Conservation (phyloP, 1,139 yeast genomes). For the Debaryomycetaceae sp. region DNA sequence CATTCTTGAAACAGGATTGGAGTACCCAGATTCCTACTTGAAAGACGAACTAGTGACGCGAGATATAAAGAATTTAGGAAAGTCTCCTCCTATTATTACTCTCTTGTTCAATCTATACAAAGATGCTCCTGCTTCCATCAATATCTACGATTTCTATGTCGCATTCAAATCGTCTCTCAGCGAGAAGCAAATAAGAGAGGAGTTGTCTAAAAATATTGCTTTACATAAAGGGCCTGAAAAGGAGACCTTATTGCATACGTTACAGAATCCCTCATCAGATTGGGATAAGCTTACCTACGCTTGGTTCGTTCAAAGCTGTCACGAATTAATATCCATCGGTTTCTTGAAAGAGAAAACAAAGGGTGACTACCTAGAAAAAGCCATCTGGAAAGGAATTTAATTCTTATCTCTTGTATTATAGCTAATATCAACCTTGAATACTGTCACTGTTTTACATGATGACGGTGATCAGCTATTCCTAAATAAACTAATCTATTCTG, state of each 20-base stretch:
- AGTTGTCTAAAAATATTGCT: conserved; percentile 15
- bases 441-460: too few species aligned
- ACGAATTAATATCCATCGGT: conserved; percentile 40
- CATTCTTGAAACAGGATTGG: conserved; percentile 29
- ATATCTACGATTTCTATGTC: conserved; percentile 71
- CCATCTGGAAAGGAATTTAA: conserved; percentile 36
- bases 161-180: conserved; percentile 64
- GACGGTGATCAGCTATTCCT: too few species aligned
- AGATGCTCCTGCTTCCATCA: conserved; percentile 74
- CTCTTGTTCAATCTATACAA: conserved; percentile 67
- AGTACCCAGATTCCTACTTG: conserved; percentile 28
- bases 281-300: conserved; percentile 45
- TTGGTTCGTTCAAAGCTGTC: conserved; percentile 45
- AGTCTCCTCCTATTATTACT: conserved; percentile 50
- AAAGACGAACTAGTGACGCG: conserved; percentile 18
- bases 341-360: conserved; percentile 41
- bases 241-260: conserved; percentile 1
- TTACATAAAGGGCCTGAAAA: conserved; percentile 1
- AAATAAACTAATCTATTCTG: too few species aligned
- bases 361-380: conserved; percentile 45
- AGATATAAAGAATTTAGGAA: conserved; percentile 4
- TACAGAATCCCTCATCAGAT: conserved; percentile 19
- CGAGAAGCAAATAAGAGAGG: conserved; percentile 30
- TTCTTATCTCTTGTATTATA: too few species aligned
- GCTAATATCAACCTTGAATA: too few species aligned